Conservation (phyloP, 176 grass and related monocot species). For the Musa beccarii region DNA sequence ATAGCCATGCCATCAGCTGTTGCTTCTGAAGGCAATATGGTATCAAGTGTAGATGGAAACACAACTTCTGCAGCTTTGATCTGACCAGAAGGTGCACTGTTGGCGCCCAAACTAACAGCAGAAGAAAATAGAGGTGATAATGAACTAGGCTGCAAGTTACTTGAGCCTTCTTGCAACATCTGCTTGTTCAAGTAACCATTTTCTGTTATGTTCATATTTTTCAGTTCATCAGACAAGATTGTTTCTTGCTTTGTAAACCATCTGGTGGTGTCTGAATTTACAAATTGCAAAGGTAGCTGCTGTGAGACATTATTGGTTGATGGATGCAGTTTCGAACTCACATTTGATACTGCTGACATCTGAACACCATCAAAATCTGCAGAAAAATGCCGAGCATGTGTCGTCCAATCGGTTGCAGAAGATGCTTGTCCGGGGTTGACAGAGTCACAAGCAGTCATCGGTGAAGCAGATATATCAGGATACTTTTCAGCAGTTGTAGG, state of each 20-base stretch:
- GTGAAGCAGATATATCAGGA: slow-evolving; percentile 14
- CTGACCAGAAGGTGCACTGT: slow-evolving; percentile 24
- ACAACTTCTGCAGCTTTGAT: slow-evolving; percentile 31
- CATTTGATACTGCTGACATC: slow-evolving; percentile 27
- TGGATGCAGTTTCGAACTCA: slow-evolving; percentile 20
- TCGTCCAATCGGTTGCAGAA: slow-evolving; percentile 22
- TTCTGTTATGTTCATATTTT: slow-evolving; percentile 41
- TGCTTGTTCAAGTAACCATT: slow-evolving; percentile 47
- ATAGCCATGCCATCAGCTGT: slow-evolving; percentile 29
- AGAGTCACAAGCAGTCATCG: slow-evolving; percentile 16
- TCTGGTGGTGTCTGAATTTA: slow-evolving; percentile 24
- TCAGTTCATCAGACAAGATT: slow-evolving; percentile 42
- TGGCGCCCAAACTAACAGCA: slow-evolving; percentile 24
- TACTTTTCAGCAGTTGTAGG: slow-evolving; percentile 45
- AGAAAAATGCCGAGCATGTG: slow-evolving; percentile 27
- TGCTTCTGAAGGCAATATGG: slow-evolving; percentile 29
- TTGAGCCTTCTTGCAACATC: slow-evolving; percentile 29
- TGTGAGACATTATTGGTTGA: slow-evolving; percentile 5
- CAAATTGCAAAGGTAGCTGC: slow-evolving; percentile 20
- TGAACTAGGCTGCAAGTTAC: slow-evolving; percentile 31
- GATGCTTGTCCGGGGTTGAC: slow-evolving; percentile 27
- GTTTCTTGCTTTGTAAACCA: slow-evolving; percentile 37
- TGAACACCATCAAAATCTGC: slow-evolving; percentile 13
- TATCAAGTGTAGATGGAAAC: slow-evolving; percentile 40
- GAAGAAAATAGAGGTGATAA: slow-evolving; percentile 28